A percentile compares a stretch with the other conserved stretches of the same genome.
phyloP scores from a whole-genome alignment of 1,284 basidiomycete genomes.

The Wolfiporia cocos region DNA sequence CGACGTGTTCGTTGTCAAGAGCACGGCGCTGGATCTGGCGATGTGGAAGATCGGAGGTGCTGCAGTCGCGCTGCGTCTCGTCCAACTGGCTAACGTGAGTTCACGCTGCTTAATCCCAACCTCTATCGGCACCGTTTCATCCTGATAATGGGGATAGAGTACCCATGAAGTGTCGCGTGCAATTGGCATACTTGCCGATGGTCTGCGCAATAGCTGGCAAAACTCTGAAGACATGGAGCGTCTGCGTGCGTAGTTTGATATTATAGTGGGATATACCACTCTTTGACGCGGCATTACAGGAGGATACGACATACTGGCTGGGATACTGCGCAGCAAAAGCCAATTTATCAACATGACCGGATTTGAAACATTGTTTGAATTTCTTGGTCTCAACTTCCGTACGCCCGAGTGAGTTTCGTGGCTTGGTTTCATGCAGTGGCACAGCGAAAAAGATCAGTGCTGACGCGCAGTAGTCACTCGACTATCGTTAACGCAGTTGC shows the following conservation, averaged over 20 bases:
- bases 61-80: conserved; percentile 66
- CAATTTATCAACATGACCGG: conserved; percentile 72
- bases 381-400: conserved; percentile 78
- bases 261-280: not conserved
- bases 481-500: conserved; percentile 79
- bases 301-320: conserved; percentile 83
- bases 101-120: not conserved
- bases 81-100: conserved; percentile 72
- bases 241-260: conserved; percentile 53
- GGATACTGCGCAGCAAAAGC: conserved; percentile 69
- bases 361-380: conserved; percentile 77
- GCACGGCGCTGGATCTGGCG: conserved; percentile 65
- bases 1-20: conserved; percentile 56
- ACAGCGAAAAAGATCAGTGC: not conserved
- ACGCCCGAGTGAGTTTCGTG: conserved; percentile 60
- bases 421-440: not conserved
- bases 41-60: conserved; percentile 85
- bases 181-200: conserved; percentile 70
- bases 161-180: conserved; percentile 70
- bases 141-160: conserved; percentile 36
- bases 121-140: not conserved
- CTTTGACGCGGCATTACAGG: conserved; percentile 36
- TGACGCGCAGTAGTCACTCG: conserved; percentile 51
- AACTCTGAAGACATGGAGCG: conserved; percentile 91
- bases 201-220: conserved; percentile 81